Evolutionary conservation across 306 rosid genomes (phyloP).

Genomic region (Medicago arabica): DNA sequence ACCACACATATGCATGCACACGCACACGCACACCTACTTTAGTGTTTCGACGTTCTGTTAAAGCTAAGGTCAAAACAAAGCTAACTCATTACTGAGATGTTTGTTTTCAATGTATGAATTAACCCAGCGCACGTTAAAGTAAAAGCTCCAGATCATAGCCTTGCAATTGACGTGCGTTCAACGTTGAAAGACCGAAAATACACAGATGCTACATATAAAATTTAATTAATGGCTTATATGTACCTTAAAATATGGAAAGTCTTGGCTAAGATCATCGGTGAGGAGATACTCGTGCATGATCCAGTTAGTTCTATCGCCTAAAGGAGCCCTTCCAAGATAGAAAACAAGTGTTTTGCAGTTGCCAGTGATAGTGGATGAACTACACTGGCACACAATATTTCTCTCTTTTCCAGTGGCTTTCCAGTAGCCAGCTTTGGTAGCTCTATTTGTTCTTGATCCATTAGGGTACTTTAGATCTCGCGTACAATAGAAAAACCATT

Average conservation of each 20-base stretch:
- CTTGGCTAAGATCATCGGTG: constrained; percentile 55
- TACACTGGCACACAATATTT: constrained; percentile 59
- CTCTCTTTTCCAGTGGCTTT: constrained; percentile 97
- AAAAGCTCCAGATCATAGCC: too few species aligned
- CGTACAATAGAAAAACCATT: constrained; percentile 96
- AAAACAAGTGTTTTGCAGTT: constrained; percentile 88
- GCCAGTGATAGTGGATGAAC: constrained; percentile 57
- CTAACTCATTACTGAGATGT: not conserved
- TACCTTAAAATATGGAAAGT: constrained; percentile 57
- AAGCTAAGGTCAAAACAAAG: constrained; percentile 12
- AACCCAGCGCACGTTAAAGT: too few species aligned
- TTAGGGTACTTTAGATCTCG: constrained; percentile 90
- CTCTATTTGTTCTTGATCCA: constrained; percentile 90
- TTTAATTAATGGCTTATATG: not conserved
- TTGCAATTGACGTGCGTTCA: too few species aligned
- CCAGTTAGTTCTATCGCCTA: constrained; percentile 86
- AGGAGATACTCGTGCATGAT: constrained; percentile 95
- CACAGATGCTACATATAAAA: not conserved
- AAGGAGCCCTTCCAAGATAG: constrained; percentile 88
- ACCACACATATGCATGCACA: not conserved
- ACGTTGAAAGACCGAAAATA: too few species aligned
- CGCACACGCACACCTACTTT: not conserved
- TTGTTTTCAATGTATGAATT: too few species aligned
- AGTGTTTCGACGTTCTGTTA: too few species aligned
- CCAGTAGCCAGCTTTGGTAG: constrained; percentile 94